A percentile compares a stretch with the other conserved stretches of the same genome.
Conservation (phyloP, 2,329 filamentous ascomycete species). For the Grosmannia huntii region DNA sequence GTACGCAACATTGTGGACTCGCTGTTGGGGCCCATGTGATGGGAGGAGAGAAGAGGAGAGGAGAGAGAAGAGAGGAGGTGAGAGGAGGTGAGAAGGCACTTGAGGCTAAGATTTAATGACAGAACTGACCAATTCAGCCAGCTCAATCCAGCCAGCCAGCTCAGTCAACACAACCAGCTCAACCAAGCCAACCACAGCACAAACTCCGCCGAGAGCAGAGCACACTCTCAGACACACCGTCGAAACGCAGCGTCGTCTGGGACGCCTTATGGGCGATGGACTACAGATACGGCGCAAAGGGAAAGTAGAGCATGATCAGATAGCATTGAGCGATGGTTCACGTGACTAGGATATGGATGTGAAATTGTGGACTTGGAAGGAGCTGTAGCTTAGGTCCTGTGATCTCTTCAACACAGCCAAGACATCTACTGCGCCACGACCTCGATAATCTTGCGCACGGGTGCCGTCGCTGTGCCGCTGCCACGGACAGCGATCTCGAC, state of each 20-base stretch:
- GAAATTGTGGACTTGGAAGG: no score
- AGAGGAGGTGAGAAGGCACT: no score
- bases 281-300: conserved; percentile 36
- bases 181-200: background rate
- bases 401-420: no score
- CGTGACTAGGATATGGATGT: background rate
- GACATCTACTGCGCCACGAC: conserved; percentile 14
- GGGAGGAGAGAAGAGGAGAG: no score
- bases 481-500: conserved; percentile 22
- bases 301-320: background rate
- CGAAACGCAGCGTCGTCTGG: conserved; percentile 46
- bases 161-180: background rate
- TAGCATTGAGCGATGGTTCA: background rate
- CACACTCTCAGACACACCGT: conserved; percentile 21
- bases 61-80: no score
- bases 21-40: no score
- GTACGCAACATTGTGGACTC: no score
- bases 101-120: no score
- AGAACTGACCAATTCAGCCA: no score
- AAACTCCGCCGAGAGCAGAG: conserved; percentile 27
- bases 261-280: conserved; percentile 50
- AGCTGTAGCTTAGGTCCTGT: no score
- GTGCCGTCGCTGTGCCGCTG: conserved; percentile 9
- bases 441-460: conserved; percentile 21
- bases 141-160: conserved; percentile 29